Evolutionary conservation across 75 land plant species (phyloP).

Genomic region (Pinus tabuliformis): DNA sequence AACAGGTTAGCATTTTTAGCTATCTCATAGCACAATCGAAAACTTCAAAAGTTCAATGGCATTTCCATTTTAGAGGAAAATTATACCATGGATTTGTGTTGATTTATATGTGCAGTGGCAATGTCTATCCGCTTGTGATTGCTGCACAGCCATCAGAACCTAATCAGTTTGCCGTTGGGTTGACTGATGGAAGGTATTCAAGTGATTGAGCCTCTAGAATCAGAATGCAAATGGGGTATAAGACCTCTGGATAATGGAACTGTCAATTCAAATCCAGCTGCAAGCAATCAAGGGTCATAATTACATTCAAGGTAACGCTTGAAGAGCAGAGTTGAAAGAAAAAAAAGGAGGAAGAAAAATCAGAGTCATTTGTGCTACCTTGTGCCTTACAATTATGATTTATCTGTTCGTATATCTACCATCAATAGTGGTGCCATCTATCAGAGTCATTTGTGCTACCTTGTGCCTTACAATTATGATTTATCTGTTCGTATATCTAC

Average conservation of each 20-base stretch:
- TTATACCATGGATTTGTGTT: background rate
- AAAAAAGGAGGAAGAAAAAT: background rate
- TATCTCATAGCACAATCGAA: too few relatives aligned
- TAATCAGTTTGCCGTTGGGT: slow-evolving; percentile 41
- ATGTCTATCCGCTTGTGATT: slow-evolving; percentile 47
- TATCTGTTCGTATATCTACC: too few relatives aligned
- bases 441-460: too few relatives aligned
- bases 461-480: too few relatives aligned
- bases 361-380: background rate
- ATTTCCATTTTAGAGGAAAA: too few relatives aligned
- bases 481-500: too few relatives aligned
- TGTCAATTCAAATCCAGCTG: background rate
- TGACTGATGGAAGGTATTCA: slow-evolving; percentile 49
- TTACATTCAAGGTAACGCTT: background rate
- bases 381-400: too few relatives aligned
- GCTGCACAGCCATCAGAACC: slow-evolving; percentile 57
- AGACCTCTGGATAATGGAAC: slow-evolving; percentile 22
- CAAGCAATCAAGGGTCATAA: background rate
- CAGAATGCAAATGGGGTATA: slow-evolving; percentile 31
- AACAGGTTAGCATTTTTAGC: too few relatives aligned
- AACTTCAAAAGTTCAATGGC: too few relatives aligned
- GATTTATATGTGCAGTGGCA: slow-evolving; percentile 17
- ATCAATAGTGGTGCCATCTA: background rate
- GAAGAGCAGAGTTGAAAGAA: background rate
- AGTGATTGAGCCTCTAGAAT: slow-evolving; percentile 31